Evolutionary conservation across 805 yeast species (phyloP).

Genomic region (Candida morakotiae): DNA sequence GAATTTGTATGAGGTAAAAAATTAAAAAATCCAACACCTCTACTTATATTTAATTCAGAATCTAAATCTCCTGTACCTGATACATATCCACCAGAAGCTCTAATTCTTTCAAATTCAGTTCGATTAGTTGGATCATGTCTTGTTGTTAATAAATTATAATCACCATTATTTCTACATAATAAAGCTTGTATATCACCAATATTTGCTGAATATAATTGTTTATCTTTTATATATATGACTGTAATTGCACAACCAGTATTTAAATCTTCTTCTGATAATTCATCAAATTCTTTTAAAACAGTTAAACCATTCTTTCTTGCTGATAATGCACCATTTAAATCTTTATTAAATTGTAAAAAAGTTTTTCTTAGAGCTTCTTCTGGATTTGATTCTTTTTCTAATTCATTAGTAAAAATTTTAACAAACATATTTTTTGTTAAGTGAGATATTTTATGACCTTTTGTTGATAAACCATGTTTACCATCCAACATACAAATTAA

Average conservation of each 20-base stretch:
- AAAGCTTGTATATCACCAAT: slow-evolving; percentile 88
- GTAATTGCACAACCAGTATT: slow-evolving; percentile 83
- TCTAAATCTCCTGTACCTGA: slow-evolving; percentile 81
- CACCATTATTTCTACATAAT: slow-evolving; percentile 77
- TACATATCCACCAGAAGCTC: slow-evolving; percentile 90
- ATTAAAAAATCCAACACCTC: slow-evolving; percentile 90
- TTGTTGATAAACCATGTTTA: slow-evolving; percentile 48
- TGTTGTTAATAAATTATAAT: slow-evolving; percentile 64
- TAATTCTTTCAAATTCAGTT: slow-evolving; percentile 76
- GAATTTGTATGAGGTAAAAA: slow-evolving; percentile 85
- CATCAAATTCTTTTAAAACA: slow-evolving; percentile 35
- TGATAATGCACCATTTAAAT: slow-evolving; percentile 61
- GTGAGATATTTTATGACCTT: slow-evolving; percentile 55
- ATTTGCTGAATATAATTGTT: slow-evolving; percentile 72
- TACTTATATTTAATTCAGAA: slow-evolving; percentile 75
- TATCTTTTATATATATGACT: slow-evolving; percentile 71
- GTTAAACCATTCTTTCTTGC: slow-evolving; percentile 39
- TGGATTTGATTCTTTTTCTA: slow-evolving; percentile 54
- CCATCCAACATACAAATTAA: slow-evolving; percentile 86
- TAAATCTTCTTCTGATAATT: slow-evolving; percentile 60
- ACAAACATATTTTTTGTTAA: slow-evolving; percentile 71
- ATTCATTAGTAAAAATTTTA: slow-evolving; percentile 62
- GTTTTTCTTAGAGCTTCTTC: slow-evolving; percentile 79
- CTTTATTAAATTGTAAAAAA: slow-evolving; percentile 75
- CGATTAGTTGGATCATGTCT: slow-evolving; percentile 82